phyloP scores from a whole-genome alignment of 2,329 filamentous ascomycete genomes.

The Colletotrichum salicis region DNA sequence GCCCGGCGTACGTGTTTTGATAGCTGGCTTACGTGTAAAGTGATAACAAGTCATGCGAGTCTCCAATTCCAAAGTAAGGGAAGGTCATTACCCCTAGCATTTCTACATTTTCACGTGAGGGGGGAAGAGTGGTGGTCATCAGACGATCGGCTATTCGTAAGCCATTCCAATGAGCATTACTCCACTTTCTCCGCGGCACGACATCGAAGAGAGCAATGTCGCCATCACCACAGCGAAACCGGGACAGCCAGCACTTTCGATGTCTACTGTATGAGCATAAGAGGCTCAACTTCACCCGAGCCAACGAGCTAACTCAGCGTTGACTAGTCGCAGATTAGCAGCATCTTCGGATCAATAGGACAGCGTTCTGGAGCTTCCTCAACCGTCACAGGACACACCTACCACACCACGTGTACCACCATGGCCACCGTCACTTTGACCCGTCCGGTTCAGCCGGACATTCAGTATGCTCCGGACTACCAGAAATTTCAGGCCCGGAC shows the following conservation, averaged over 20 bases:
- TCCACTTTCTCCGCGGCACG: slow-evolving; percentile 28
- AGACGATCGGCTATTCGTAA: not conserved
- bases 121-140: not conserved
- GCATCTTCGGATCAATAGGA: not conserved
- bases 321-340: not conserved
- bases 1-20: too few species aligned
- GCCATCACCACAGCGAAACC: slow-evolving; percentile 6
- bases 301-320: not conserved
- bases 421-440: slow-evolving; percentile 20
- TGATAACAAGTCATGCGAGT: too few species aligned
- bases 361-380: not conserved
- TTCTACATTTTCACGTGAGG: not conserved
- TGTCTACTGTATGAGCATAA: not conserved
- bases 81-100: not conserved
- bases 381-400: not conserved
- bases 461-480: slow-evolving; percentile 64
- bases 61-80: not conserved
- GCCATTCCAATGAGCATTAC: not conserved
- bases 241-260: not conserved
- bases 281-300: not conserved
- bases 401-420: not conserved
- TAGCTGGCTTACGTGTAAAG: too few species aligned
- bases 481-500: slow-evolving; percentile 63
- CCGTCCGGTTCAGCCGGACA: slow-evolving; percentile 65
- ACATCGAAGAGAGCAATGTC: slow-evolving; percentile 23